phyloP scores from a whole-genome alignment of 1,139 yeast genomes.

The Kodamaea alishanica region DNA sequence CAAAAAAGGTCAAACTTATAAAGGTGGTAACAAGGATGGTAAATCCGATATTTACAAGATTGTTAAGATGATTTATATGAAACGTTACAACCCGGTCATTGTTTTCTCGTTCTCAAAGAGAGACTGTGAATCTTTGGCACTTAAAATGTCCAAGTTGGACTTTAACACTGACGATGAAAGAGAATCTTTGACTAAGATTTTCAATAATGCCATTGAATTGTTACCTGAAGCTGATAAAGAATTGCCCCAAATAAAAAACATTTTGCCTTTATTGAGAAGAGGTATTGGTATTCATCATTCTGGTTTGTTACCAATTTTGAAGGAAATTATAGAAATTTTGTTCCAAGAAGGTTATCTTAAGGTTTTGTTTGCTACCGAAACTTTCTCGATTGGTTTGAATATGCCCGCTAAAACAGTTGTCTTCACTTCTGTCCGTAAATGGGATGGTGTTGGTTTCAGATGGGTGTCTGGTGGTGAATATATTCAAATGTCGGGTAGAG shows the following conservation, averaged over 20 bases:
- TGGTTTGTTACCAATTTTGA: conserved; percentile 89
- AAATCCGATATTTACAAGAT: conserved; percentile 93
- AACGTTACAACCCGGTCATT: conserved; percentile 94
- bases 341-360: conserved; percentile 96
- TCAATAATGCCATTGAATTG: conserved; percentile 80
- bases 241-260: conserved; percentile 89
- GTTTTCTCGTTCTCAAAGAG: conserved; percentile 95
- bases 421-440: conserved; percentile 93
- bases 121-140: conserved; percentile 91
- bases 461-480: conserved; percentile 99
- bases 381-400: conserved; percentile 95
- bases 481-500: conserved; percentile 99
- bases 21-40: conserved; percentile 83
- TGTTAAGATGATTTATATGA: conserved; percentile 95
- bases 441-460: conserved; percentile 96
- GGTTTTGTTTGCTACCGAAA: conserved; percentile 95
- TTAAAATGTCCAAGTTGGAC: conserved; percentile 92
- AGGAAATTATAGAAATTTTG: conserved; percentile 93
- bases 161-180: conserved; percentile 92
- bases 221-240: conserved; percentile 89
- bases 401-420: conserved; percentile 99
- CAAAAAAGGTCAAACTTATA: conserved; percentile 79
- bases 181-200: conserved; percentile 82
- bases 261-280: conserved; percentile 79
- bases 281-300: conserved; percentile 99